Evolutionary conservation across 306 rosid genomes (phyloP).

Genomic region (Carpinus fangiana): DNA sequence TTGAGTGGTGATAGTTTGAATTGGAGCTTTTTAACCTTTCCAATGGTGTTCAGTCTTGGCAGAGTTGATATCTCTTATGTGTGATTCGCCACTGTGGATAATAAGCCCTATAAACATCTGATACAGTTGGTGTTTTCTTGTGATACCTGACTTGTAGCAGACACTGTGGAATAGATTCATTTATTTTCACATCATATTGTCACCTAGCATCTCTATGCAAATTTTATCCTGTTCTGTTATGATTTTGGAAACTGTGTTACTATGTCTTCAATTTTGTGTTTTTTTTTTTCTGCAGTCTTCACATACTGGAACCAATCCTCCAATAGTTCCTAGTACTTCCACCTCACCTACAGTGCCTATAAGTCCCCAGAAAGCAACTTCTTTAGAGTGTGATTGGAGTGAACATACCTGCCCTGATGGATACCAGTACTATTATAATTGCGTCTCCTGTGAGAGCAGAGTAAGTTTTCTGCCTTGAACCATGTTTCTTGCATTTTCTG

Average conservation of each 20-base stretch:
- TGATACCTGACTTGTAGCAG: background rate
- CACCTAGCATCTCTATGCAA: background rate
- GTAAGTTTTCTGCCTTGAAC: constrained; percentile 48
- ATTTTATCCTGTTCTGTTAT: background rate
- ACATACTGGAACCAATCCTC: constrained; percentile 41
- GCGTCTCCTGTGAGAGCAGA: constrained; percentile 76
- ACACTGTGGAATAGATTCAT: constrained; percentile 10
- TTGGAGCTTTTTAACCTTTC: background rate
- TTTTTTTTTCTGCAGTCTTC: constrained; percentile 38
- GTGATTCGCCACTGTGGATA: constrained; percentile 10
- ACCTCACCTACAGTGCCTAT: constrained; percentile 39
- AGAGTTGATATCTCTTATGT: constrained; percentile 22
- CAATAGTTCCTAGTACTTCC: constrained; percentile 36
- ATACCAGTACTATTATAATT: constrained; percentile 69
- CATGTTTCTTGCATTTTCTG: constrained; percentile 26
- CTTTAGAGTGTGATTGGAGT: constrained; percentile 86
- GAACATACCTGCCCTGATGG: constrained; percentile 91
- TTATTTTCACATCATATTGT: constrained; percentile 12
- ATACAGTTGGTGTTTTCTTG: constrained; percentile 21
- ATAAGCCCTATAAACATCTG: constrained; percentile 16
- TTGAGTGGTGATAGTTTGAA: constrained; percentile 15
- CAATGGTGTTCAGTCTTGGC: background rate
- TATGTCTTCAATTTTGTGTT: background rate
- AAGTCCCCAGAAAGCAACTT: constrained; percentile 38
- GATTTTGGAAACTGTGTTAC: background rate